Percentiles rank a stretch among this genome's conserved stretches.
Conservation (phyloP, 495 filamentous ascomycete species). For the Lasiosphaeris hirsuta region DNA sequence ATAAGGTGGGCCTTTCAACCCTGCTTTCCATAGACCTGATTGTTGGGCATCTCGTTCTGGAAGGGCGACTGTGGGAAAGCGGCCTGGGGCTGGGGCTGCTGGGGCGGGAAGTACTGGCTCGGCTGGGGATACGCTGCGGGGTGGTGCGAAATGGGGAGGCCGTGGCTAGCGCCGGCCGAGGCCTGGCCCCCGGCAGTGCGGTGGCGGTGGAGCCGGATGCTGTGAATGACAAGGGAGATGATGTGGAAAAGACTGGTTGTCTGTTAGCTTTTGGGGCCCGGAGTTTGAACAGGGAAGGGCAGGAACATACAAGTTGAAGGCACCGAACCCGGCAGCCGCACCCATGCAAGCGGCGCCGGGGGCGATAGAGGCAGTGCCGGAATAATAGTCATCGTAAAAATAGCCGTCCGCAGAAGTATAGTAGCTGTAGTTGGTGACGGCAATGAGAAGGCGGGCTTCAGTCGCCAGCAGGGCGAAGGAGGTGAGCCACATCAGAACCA, state of each 20-base stretch:
- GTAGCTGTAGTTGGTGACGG: constrained; percentile 3
- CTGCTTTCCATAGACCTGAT: too few species aligned
- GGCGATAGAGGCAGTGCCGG: neutral
- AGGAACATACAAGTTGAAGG: constrained; percentile 41
- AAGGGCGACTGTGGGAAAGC: too few species aligned
- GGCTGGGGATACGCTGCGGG: too few species aligned
- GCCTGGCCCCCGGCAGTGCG: constrained; percentile 40
- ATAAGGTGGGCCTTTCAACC: too few species aligned
- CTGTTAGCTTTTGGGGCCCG: neutral
- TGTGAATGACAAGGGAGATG: constrained; percentile 36
- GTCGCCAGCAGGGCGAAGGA: constrained; percentile 41
- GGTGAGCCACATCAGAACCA: constrained; percentile 45
- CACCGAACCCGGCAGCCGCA: constrained; percentile 29
- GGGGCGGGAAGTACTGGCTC: too few species aligned
- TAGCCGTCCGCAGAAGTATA: constrained; percentile 2
- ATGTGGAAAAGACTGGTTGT: constrained; percentile 38
- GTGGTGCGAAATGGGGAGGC: too few species aligned
- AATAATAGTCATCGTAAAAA: constrained; percentile 14
- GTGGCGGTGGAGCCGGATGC: constrained; percentile 43
- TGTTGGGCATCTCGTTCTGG: too few species aligned
- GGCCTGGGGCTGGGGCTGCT: too few species aligned
- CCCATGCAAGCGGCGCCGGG: constrained; percentile 23
- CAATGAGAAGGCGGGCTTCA: constrained; percentile 22
- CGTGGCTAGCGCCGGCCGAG: constrained; percentile 22
- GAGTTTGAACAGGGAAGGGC: neutral